Percentiles rank a stretch among this genome's conserved stretches.
These are phyloP conservation scores for Trichoderma sp. DNA, from an alignment of 2,329 filamentous ascomycete species.

Conservation along the genomic window DNA sequence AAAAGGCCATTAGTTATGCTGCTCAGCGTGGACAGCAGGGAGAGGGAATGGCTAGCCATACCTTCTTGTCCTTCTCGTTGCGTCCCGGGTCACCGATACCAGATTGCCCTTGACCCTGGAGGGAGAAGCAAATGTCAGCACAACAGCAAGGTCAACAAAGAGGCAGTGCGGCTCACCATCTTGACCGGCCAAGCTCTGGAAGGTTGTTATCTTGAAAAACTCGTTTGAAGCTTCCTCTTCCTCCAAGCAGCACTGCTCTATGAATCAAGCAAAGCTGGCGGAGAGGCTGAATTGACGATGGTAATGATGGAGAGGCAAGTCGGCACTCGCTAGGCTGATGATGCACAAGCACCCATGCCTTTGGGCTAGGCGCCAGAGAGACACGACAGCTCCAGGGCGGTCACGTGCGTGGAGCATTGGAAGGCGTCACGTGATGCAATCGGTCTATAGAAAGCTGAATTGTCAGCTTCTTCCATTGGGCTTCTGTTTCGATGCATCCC, in stretches of 20 bases:
- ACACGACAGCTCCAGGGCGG: conserved; percentile 40
- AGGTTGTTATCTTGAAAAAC: conserved; percentile 22
- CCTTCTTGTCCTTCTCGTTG: conserved; percentile 93
- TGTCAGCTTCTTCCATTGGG: neutral
- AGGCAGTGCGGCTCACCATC: conserved; percentile 33
- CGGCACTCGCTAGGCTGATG: conserved; percentile 20
- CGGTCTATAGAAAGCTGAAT: neutral
- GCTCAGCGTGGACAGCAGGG: neutral
- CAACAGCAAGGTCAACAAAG: neutral
- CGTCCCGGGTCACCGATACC: conserved; percentile 72
- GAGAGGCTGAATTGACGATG: conserved; percentile 18
- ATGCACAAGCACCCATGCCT: conserved; percentile 27
- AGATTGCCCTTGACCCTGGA: conserved; percentile 79
- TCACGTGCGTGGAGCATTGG: conserved; percentile 30
- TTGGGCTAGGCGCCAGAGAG: conserved; percentile 43
- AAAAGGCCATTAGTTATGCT: conserved; percentile 25
- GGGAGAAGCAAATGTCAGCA: conserved; percentile 20
- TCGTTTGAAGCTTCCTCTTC: neutral
- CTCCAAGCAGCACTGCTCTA: neutral
- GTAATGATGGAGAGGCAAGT: neutral
- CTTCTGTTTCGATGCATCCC: neutral
- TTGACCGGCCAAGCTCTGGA: conserved; percentile 32
- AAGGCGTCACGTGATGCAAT: conserved; percentile 11
- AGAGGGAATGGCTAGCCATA: conserved; percentile 36
- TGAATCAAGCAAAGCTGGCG: neutral